Base-by-base conservation (phyloP, 2,329 filamentous ascomycete genomes). In the Colletotrichum ledebouriae region DNA sequence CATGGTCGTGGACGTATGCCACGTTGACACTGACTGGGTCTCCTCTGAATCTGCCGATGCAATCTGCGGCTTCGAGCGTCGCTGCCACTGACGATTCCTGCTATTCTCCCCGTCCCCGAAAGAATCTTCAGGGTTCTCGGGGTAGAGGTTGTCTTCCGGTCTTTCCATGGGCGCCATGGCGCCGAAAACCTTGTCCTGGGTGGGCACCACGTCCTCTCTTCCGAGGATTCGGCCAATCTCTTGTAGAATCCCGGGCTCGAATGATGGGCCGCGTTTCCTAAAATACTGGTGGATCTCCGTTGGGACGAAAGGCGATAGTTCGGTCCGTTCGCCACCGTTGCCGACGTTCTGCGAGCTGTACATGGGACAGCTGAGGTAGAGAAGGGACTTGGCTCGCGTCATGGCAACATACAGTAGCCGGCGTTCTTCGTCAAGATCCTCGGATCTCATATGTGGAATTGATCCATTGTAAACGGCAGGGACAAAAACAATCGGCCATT, bases 401-500 rank as follows among this genome's bases (percentile, higher is more conserved):
- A 99, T 98, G 33, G 94, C 95, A 13, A 99, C 96, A 74, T 98
- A 99, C 0, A 99, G 84, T 52, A 99, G 80, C 33, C 95, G 86
- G 67, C 96, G 86, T 77, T 99, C 95, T 78, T 99, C 95, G 64
- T 95, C 91, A 3, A 86, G 84, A 75, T 98, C 93, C 52, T 98
- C 94, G 1, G 94, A 88, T 72, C 94, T 87, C 2, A 90, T 91
- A 77, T 98, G 95, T 4, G 95, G 95, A 67, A 98, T 97, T 2
- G 92, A 95, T 1, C 95, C 96, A 53, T 94, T 89, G 76, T 97
- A 97, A 29, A 94, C 91, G 1, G 92, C 93, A 6, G 96, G 94
- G 15, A 98, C 90, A 77, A 98, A 98, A 1, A 98, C 94, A 1
- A 97, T 86, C 0, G 95, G 95, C 96, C 96, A 99, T 78, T 99